phyloP scores from a whole-genome alignment of 805 yeast genomes.

The Kurtzmaniella cleridarum region DNA sequence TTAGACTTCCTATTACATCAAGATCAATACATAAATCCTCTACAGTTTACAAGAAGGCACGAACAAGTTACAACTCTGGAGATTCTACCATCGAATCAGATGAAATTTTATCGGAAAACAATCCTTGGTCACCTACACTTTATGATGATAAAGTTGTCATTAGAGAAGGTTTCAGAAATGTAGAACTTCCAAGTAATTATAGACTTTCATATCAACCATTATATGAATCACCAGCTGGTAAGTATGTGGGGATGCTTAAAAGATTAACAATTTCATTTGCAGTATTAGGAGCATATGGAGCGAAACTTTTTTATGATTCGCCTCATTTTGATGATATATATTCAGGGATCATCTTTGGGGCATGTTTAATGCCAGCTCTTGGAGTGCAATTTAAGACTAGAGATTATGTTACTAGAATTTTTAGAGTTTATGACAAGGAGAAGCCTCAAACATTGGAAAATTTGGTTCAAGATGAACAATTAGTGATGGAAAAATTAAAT shows the following conservation, averaged over 20 bases:
- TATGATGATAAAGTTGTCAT: slow-evolving; percentile 40
- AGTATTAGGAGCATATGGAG: slow-evolving; percentile 54
- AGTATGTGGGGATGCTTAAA: slow-evolving; percentile 58
- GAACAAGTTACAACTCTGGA: slow-evolving; percentile 12
- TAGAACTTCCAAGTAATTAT: slow-evolving; percentile 45
- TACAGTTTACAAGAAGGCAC: too few relatives aligned
- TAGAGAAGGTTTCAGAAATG: slow-evolving; percentile 34
- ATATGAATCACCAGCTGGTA: slow-evolving; percentile 58
- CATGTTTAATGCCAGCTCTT: slow-evolving; percentile 54
- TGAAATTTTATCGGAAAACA: slow-evolving; percentile 35
- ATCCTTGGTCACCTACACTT: slow-evolving; percentile 43
- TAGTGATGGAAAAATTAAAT: slow-evolving; percentile 63
- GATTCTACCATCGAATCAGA: slow-evolving; percentile 37
- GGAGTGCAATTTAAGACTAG: slow-evolving; percentile 46
- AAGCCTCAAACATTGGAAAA: slow-evolving; percentile 62
- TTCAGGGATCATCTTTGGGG: slow-evolving; percentile 38
- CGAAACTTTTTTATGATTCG: slow-evolving; percentile 53
- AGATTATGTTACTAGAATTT: slow-evolving; percentile 68
- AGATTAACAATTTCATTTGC: slow-evolving; percentile 59
- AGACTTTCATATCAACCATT: slow-evolving; percentile 58
- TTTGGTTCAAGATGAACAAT: slow-evolving; percentile 54
- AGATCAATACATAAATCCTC: too few relatives aligned
- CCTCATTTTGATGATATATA: slow-evolving; percentile 47
- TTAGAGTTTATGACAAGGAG: slow-evolving; percentile 59
- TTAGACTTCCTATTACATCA: too few relatives aligned